Percentiles rank a stretch among this genome's conserved stretches.
Conservation (phyloP, 2,329 filamentous ascomycete genomes). For the Diplodia mutila region DNA sequence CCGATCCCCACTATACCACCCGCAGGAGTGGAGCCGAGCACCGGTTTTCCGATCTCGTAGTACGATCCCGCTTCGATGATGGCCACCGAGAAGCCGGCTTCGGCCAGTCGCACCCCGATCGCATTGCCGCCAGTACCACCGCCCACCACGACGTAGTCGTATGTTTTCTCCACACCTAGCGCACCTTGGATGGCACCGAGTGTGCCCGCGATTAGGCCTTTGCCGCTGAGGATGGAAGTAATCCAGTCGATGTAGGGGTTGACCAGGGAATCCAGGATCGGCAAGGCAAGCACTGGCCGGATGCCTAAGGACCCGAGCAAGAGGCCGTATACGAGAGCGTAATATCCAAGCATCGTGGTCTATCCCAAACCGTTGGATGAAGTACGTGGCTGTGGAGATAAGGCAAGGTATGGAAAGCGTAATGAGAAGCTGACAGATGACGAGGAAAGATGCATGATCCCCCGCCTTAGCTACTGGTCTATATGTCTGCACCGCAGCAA, state of each 20-base stretch:
- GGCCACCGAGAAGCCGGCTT: slow-evolving; percentile 32
- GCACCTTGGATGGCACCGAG: slow-evolving; percentile 9
- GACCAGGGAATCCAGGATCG: not conserved
- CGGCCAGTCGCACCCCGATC: slow-evolving; percentile 32
- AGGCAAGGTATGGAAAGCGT: not conserved
- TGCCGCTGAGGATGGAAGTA: slow-evolving; percentile 27
- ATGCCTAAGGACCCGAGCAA: not conserved
- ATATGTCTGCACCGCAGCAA: not conserved
- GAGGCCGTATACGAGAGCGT: not conserved
- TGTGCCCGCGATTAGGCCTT: slow-evolving; percentile 11
- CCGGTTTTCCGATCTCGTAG: slow-evolving; percentile 35
- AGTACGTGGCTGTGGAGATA: not conserved
- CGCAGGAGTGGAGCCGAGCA: slow-evolving; percentile 32
- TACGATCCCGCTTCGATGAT: slow-evolving; percentile 41
- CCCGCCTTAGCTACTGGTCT: not conserved
- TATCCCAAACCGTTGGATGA: not conserved
- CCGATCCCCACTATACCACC: slow-evolving; percentile 34
- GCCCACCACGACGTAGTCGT: slow-evolving; percentile 27
- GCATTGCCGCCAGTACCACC: slow-evolving; percentile 31
- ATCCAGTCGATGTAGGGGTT: slow-evolving; percentile 1
- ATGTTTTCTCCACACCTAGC: not conserved
- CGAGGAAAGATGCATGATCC: not conserved
- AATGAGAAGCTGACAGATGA: not conserved
- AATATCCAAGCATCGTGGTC: not conserved
- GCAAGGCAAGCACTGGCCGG: not conserved